These are phyloP conservation scores for Candida boleticola DNA, from an alignment of 805 yeast species.

Conservation along the genomic window DNA sequence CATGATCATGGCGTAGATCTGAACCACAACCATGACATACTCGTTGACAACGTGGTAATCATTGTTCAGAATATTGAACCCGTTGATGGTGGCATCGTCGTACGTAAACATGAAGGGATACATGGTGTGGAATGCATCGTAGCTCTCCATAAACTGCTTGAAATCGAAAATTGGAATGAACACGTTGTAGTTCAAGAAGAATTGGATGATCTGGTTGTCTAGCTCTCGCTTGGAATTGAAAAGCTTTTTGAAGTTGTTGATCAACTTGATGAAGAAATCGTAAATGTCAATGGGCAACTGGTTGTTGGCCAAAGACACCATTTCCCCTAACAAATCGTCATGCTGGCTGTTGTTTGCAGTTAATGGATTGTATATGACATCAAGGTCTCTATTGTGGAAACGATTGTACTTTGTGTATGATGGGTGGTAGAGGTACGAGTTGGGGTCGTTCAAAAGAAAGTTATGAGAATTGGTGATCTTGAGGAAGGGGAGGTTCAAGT, in stretches of 20 bases:
- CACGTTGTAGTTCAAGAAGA: conserved; percentile 51
- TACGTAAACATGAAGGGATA: conserved; percentile 47
- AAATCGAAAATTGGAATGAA: conserved; percentile 56
- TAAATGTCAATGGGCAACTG: conserved; percentile 40
- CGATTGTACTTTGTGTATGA: conserved; percentile 35
- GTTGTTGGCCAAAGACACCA: conserved; percentile 12
- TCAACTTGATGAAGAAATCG: conserved; percentile 42
- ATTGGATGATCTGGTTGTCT: conserved; percentile 48
- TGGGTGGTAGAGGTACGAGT: conserved; percentile 41
- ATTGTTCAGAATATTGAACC: conserved; percentile 47
- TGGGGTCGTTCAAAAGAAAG: conserved; percentile 38
- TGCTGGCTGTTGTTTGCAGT: conserved; percentile 24
- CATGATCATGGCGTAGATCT: conserved; percentile 51
- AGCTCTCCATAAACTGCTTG: conserved; percentile 50
- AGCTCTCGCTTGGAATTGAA: conserved; percentile 36
- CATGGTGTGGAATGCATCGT: conserved; percentile 47
- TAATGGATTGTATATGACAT: conserved; percentile 39
- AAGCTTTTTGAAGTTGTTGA: conserved; percentile 41
- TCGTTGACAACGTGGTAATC: conserved; percentile 42
- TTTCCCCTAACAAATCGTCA: conserved; percentile 13
- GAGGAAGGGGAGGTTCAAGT: conserved; percentile 41
- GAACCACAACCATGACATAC: conserved; percentile 42
- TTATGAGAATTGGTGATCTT: conserved; percentile 45
- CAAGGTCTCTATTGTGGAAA: conserved; percentile 35
- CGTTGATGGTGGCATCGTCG: conserved; percentile 45